Conservation (phyloP, 2,329 filamentous ascomycete species). For the Nannizziopsis barbatae region DNA sequence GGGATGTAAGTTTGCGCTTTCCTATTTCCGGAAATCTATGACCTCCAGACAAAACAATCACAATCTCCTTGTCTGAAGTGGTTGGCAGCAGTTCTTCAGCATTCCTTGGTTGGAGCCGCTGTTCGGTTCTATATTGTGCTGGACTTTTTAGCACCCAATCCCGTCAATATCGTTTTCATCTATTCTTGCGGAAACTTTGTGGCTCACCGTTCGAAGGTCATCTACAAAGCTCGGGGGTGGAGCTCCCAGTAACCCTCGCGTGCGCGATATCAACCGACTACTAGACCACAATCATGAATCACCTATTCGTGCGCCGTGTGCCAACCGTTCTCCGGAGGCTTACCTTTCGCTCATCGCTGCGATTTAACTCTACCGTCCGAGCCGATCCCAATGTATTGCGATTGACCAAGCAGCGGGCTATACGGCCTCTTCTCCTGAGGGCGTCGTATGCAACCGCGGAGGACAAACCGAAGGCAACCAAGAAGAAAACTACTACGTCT, state of each 20-base stretch:
- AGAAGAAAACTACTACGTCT: conserved; percentile 9
- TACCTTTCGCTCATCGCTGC: conserved; percentile 17
- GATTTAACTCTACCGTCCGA: neutral
- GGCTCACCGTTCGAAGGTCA: neutral
- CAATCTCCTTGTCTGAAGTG: conserved; percentile 7
- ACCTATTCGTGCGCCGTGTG: neutral
- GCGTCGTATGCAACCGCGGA: conserved; percentile 26
- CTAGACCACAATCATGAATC: neutral
- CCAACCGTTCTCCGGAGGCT: conserved; percentile 18
- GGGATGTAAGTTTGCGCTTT: neutral
- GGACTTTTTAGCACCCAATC: too few species aligned
- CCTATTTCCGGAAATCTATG: neutral
- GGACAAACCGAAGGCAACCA: conserved; percentile 16
- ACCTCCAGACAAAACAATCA: conserved; percentile 3
- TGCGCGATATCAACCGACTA: neutral
- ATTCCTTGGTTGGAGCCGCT: neutral
- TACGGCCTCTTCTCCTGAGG: conserved; percentile 19
- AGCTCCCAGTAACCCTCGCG: neutral
- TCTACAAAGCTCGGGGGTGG: neutral
- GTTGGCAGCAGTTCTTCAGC: neutral
- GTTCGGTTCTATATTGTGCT: too few species aligned
- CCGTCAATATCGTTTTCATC: neutral
- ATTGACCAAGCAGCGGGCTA: neutral
- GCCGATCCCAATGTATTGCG: neutral
- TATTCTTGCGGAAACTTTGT: neutral